Percentiles rank a stretch among this genome's conserved stretches.
phyloP scores from a whole-genome alignment of 2,329 filamentous ascomycete species.

The Fusarium goolgardi region DNA sequence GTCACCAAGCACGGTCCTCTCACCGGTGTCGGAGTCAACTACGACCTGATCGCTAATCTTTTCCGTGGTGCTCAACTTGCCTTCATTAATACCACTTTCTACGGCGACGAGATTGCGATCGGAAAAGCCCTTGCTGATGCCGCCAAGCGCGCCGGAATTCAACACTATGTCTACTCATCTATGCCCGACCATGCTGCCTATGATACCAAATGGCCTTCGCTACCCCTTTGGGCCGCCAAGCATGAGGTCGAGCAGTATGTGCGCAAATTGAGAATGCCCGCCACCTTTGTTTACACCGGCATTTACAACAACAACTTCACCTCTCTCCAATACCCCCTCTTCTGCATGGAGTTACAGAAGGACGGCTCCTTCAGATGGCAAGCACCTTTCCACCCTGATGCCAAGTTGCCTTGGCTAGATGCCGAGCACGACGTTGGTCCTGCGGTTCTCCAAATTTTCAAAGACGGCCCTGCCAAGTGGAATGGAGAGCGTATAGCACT shows the following conservation, averaged over 20 bases:
- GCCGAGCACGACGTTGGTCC: slow-evolving; percentile 96
- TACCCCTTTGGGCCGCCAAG: slow-evolving; percentile 93
- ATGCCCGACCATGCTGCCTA: slow-evolving; percentile 95
- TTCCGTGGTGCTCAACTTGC: slow-evolving; percentile 88
- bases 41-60: slow-evolving; percentile 77
- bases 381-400: slow-evolving; percentile 91
- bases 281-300: slow-evolving; percentile 94
- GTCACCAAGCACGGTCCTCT: slow-evolving; percentile 77
- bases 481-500: slow-evolving; percentile 81
- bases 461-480: slow-evolving; percentile 90
- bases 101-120: slow-evolving; percentile 92
- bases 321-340: slow-evolving; percentile 88
- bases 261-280: slow-evolving; percentile 80
- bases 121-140: slow-evolving; percentile 90
- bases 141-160: slow-evolving; percentile 83
- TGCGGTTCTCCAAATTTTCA: slow-evolving; percentile 92
- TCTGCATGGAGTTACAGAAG: slow-evolving; percentile 89
- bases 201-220: slow-evolving; percentile 78
- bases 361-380: slow-evolving; percentile 93
- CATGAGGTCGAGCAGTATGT: slow-evolving; percentile 94
- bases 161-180: slow-evolving; percentile 95
- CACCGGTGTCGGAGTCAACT: slow-evolving; percentile 74
- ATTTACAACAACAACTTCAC: slow-evolving; percentile 99
- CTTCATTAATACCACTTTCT: slow-evolving; percentile 98
- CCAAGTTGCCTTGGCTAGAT: slow-evolving; percentile 92